Conservation (phyloP, 1,139 yeast genomes). For the Entelexis paramagnoliae region DNA sequence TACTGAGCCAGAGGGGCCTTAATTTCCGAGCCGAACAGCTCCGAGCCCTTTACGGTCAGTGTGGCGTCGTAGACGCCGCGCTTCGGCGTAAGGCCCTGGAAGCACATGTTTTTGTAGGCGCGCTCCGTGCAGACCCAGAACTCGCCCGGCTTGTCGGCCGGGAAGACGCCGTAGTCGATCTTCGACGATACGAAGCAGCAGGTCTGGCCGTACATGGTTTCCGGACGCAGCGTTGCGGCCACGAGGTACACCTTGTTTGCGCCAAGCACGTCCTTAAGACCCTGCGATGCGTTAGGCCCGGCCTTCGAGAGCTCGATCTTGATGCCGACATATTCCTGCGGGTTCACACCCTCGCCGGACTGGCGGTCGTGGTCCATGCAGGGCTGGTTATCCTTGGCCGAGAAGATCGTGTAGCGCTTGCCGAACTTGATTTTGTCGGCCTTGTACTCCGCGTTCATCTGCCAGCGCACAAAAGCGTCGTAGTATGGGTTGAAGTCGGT, state of each 20-base stretch:
- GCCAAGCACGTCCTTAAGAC: conserved; percentile 38
- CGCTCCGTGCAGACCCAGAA: conserved; percentile 86
- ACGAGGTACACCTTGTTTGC: conserved; percentile 54
- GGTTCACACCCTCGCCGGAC: conserved; percentile 93
- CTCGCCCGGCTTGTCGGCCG: conserved; percentile 59
- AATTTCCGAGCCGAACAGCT: conserved; percentile 76
- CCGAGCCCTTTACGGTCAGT: conserved; percentile 54
- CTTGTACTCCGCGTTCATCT: conserved; percentile 77
- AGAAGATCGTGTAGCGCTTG: conserved; percentile 93
- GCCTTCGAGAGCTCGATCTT: conserved; percentile 65
- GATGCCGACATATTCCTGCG: conserved; percentile 92
- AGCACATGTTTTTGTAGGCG: conserved; percentile 97
- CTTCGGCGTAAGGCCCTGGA: conserved; percentile 81
- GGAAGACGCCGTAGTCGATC: conserved; percentile 81
- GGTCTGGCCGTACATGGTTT: conserved; percentile 98
- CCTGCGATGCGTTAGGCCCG: conserved; percentile 43
- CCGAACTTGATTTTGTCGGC: conserved; percentile 92
- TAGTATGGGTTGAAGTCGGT: conserved; percentile 93
- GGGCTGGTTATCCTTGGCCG: conserved; percentile 97
- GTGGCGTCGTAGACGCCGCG: conserved; percentile 68
- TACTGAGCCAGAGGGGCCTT: conserved; percentile 73
- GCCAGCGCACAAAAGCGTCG: conserved; percentile 95
- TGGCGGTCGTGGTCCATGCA: conserved; percentile 99
- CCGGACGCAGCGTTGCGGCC: conserved; percentile 98
- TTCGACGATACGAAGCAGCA: conserved; percentile 97